These are phyloP conservation scores for Dendrobium chrysotoxum DNA, from an alignment of 106 monocot genomes.

Conservation along the genomic window DNA sequence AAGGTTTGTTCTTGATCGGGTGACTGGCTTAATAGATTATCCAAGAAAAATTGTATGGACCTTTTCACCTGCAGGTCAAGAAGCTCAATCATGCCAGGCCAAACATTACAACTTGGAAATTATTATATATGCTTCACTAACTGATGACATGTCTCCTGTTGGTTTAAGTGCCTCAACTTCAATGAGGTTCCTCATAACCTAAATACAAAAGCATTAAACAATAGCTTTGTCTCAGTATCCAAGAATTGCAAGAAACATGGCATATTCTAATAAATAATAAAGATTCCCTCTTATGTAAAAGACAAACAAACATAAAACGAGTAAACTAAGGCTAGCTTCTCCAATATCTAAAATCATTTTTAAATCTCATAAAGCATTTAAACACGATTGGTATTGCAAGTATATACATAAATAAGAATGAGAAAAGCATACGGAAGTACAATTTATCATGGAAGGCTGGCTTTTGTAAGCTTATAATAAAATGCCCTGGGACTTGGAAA, in stretches of 20 bases:
- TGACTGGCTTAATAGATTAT: constrained; percentile 68
- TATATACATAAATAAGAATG: neutral
- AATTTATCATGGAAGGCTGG: neutral
- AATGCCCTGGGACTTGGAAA: neutral
- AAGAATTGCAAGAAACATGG: neutral
- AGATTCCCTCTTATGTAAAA: neutral
- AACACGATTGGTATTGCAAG: neutral
- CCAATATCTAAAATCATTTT: neutral
- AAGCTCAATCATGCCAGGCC: constrained; percentile 3
- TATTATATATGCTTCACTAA: constrained; percentile 27
- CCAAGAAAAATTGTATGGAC: constrained; percentile 87
- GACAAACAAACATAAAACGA: neutral
- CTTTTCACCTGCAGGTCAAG: constrained; percentile 63
- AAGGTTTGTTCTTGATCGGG: constrained; percentile 84
- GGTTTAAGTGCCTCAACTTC: constrained; percentile 88
- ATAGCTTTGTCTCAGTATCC: neutral
- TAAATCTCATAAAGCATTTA: neutral
- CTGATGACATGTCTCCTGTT: constrained; percentile 86
- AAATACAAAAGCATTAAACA: constrained; percentile 6
- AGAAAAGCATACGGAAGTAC: neutral
- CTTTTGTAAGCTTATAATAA: neutral
- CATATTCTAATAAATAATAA: neutral
- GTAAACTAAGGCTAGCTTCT: too few relatives aligned
- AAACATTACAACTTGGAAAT: neutral
- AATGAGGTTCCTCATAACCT: constrained; percentile 82